phyloP scores from a whole-genome alignment of 1,284 basidiomycete genomes.

The Moesziomyces sp. region DNA sequence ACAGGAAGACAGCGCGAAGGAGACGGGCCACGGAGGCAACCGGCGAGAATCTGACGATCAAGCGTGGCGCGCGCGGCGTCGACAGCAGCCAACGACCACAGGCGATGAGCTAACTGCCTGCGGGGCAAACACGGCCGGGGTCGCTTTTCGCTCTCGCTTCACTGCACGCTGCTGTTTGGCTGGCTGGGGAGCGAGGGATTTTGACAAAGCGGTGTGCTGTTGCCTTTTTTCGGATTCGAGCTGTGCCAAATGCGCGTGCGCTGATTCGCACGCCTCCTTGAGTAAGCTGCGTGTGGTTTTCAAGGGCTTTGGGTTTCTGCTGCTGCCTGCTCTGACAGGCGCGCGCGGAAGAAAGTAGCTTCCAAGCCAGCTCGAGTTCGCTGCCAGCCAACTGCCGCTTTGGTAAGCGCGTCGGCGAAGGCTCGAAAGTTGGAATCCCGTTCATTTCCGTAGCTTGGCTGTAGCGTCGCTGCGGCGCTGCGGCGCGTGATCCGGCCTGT shows the following conservation, averaged over 20 bases:
- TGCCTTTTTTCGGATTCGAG: not conserved
- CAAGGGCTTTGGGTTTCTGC: too few relatives aligned
- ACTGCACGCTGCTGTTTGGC: not conserved
- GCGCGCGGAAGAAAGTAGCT: slow-evolving; percentile 30
- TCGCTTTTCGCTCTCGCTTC: not conserved
- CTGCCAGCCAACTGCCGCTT: slow-evolving; percentile 11
- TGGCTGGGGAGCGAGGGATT: too few relatives aligned
- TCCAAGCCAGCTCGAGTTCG: not conserved
- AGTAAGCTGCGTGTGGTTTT: not conserved
- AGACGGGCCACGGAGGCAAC: too few relatives aligned
- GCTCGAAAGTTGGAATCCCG: slow-evolving; percentile 16
- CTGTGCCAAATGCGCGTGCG: slow-evolving; percentile 16
- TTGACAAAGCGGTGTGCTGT: too few relatives aligned
- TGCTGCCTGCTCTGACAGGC: too few relatives aligned
- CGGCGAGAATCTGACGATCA: too few relatives aligned
- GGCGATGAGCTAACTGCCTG: slow-evolving; percentile 21
- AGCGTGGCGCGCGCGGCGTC: too few relatives aligned
- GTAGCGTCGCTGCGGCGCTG: too few relatives aligned
- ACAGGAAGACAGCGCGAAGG: too few relatives aligned
- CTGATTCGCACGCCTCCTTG: slow-evolving; percentile 19
- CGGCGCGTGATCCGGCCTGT: slow-evolving; percentile 11
- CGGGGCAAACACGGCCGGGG: slow-evolving; percentile 26
- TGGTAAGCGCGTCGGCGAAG: slow-evolving; percentile 20
- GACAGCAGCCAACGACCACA: not conserved
- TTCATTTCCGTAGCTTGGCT: slow-evolving; percentile 19